phyloP scores from a whole-genome alignment of 116 monocot genomes.

The Posidonia oceanica region DNA sequence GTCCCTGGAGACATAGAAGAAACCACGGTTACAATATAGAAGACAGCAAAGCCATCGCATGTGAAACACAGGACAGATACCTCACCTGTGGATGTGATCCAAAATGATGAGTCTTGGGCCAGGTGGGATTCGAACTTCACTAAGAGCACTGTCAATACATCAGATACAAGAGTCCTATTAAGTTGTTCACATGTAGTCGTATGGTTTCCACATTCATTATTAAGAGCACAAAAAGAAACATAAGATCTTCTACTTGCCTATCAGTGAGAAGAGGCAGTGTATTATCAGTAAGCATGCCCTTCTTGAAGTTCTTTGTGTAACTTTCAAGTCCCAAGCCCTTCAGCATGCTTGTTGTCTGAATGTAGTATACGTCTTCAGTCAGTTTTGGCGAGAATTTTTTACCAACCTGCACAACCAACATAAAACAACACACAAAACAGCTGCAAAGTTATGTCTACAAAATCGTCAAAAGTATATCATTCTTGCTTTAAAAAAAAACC shows the following conservation, averaged over 20 bases:
- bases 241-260: slow-evolving; percentile 19
- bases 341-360: slow-evolving; percentile 36
- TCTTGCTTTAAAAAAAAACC: no score
- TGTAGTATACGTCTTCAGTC: slow-evolving; percentile 30
- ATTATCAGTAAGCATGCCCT: slow-evolving; percentile 45
- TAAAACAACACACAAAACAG: no score
- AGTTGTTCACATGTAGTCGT: background rate
- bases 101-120: slow-evolving; percentile 67
- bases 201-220: background rate
- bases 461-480: no score
- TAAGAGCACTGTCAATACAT: slow-evolving; percentile 36
- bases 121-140: slow-evolving; percentile 53
- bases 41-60: background rate
- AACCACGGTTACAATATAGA: background rate
- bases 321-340: slow-evolving; percentile 39
- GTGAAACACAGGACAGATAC: background rate
- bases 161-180: background rate
- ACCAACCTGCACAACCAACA: slow-evolving; percentile 22
- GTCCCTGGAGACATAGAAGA: slow-evolving; percentile 4
- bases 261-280: slow-evolving; percentile 59
- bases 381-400: slow-evolving; percentile 36
- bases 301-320: slow-evolving; percentile 62
- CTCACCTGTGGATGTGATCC: slow-evolving; percentile 53
- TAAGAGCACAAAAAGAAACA: background rate
- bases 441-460: no score